phyloP scores from a whole-genome alignment of 129 eudicot genomes.

The Flaveria linearis region DNA sequence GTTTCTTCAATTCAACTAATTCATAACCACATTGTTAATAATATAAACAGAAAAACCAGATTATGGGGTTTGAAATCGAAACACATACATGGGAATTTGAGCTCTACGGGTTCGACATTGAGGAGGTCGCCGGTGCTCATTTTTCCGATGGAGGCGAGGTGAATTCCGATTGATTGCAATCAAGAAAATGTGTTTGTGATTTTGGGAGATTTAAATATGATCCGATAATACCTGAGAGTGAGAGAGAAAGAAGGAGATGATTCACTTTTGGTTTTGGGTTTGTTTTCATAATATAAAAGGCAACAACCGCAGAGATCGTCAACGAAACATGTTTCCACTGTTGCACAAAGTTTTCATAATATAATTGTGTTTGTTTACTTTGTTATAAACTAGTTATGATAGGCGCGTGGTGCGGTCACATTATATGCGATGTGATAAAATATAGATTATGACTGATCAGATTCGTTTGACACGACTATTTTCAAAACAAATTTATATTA shows the following conservation, averaged over 20 bases:
- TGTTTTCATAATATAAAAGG: not conserved
- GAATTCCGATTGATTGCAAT: not conserved
- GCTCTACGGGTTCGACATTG: conserved; percentile 68
- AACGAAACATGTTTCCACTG: not conserved
- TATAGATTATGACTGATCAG: no score
- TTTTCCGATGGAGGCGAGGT: conserved; percentile 16
- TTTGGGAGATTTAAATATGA: conserved; percentile 30
- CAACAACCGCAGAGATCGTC: conserved; percentile 1
- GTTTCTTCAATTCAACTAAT: conserved; percentile 74
- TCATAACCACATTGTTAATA: not conserved
- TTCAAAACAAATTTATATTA: no score
- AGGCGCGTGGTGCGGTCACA: no score
- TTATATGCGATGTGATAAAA: no score
- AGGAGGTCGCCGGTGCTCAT: conserved; percentile 73
- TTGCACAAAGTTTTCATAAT: not conserved
- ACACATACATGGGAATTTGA: conserved; percentile 63
- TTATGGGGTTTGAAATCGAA: no score
- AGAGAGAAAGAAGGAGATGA: conserved; percentile 36
- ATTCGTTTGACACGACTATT: no score
- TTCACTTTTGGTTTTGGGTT: conserved; percentile 1
- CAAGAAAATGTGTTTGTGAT: conserved; percentile 17
- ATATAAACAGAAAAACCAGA: not conserved
- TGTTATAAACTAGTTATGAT: no score
- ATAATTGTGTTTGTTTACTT: no score
- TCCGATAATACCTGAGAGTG: conserved; percentile 31